Percentiles rank a stretch among this genome's conserved stretches.
These are phyloP conservation scores for Ilyonectria destructans DNA, from an alignment of 2,329 filamentous ascomycete genomes.

Conservation along the genomic window DNA sequence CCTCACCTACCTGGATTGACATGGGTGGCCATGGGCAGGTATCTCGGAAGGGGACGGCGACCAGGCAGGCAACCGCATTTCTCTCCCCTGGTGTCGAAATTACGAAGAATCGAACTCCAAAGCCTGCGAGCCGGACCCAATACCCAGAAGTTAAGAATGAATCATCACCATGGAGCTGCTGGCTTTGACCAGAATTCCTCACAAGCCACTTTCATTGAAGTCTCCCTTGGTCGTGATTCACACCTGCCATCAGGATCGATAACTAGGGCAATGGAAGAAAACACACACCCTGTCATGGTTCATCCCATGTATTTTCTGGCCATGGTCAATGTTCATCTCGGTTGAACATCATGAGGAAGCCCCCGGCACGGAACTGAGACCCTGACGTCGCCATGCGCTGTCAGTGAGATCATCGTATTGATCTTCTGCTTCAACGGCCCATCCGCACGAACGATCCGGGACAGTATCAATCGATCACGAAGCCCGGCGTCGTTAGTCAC, in stretches of 20 bases:
- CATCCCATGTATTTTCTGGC: not conserved
- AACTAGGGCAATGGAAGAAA: not conserved
- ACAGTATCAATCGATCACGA: not conserved
- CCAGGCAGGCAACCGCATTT: conserved; percentile 10
- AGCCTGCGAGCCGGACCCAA: not conserved
- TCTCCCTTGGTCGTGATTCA: not conserved
- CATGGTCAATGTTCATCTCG: not conserved
- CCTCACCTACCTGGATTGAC: conserved; percentile 8
- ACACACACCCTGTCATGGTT: not conserved
- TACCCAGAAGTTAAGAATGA: not conserved
- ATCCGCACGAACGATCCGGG: too few species aligned
- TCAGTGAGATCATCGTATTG: too few species aligned
- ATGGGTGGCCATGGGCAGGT: not conserved
- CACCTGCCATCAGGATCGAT: not conserved
- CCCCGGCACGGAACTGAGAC: too few species aligned
- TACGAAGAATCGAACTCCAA: not conserved
- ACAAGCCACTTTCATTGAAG: not conserved
- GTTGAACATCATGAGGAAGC: not conserved
- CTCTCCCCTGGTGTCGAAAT: not conserved
- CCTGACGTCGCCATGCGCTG: too few species aligned
- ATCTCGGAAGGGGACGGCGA: not conserved
- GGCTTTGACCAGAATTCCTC: not conserved
- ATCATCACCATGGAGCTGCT: not conserved
- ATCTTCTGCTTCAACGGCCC: too few species aligned
- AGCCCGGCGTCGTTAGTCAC: not conserved